These are phyloP conservation scores for Berkeleyomyces basicola DNA, from an alignment of 2,329 filamentous ascomycete species.

Conservation along the genomic window DNA sequence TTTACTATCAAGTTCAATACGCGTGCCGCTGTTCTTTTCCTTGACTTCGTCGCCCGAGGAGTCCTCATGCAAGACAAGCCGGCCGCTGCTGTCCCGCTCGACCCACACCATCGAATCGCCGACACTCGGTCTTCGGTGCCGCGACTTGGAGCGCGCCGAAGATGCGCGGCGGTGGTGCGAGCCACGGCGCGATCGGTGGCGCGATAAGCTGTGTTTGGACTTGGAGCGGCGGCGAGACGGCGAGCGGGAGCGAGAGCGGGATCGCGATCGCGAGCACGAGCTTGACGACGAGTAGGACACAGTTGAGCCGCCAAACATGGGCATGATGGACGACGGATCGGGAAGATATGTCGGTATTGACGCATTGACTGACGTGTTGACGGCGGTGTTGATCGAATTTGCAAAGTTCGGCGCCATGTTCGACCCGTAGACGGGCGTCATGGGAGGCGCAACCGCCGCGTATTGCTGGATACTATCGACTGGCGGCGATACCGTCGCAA, in stretches of 20 bases:
- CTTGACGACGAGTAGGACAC: not conserved
- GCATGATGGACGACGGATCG: not conserved
- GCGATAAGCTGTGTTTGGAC: not conserved
- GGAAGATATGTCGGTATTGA: not conserved
- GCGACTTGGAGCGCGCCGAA: not conserved
- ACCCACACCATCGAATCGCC: not conserved
- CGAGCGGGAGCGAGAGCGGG: not conserved
- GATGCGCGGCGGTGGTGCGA: slow-evolving; percentile 2
- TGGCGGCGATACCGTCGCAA: slow-evolving; percentile 21
- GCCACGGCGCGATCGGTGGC: slow-evolving; percentile 6
- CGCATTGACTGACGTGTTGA: not conserved
- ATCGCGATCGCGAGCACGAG: slow-evolving; percentile 6
- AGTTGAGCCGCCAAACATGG: not conserved
- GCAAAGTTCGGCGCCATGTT: not conserved
- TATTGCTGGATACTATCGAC: not conserved
- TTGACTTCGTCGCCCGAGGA: slow-evolving; percentile 37
- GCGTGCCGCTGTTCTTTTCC: slow-evolving; percentile 38
- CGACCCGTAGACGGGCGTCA: not conserved
- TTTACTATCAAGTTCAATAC: slow-evolving; percentile 81
- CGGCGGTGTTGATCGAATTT: not conserved
- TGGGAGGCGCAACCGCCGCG: not conserved
- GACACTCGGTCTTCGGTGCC: not conserved
- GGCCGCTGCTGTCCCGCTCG: slow-evolving; percentile 28
- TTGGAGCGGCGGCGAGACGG: not conserved
- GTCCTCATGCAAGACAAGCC: slow-evolving; percentile 48